Evolutionary conservation across 768 basidiomycete species (phyloP).

Genomic region (Trametes cingulata): DNA sequence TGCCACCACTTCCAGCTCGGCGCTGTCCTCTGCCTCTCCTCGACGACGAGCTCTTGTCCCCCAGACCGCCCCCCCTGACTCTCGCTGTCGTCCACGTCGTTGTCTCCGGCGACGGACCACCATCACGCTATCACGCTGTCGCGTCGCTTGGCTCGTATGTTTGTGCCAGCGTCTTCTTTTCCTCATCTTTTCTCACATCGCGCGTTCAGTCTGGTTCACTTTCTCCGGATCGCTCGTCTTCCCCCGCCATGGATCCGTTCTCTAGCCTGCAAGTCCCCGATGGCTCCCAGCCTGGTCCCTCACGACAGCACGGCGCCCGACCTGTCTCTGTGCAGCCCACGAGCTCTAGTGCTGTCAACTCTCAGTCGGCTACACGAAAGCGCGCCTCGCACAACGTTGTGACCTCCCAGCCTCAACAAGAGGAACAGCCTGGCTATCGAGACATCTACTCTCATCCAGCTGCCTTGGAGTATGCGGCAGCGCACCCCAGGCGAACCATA

Average conservation of each 20-base stretch:
- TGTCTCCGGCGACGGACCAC: slow-evolving; percentile 1
- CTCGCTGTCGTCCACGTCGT: not conserved
- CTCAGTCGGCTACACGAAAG: slow-evolving; percentile 45
- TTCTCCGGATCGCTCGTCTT: slow-evolving; percentile 8
- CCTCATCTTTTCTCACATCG: slow-evolving; percentile 22
- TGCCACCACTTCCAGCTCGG: slow-evolving; percentile 5
- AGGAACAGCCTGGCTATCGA: slow-evolving; percentile 52
- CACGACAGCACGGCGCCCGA: slow-evolving; percentile 45
- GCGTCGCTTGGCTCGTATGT: slow-evolving; percentile 17
- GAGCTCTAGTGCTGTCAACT: slow-evolving; percentile 37
- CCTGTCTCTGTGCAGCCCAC: slow-evolving; percentile 63
- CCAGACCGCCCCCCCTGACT: not conserved
- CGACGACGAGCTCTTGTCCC: slow-evolving; percentile 1
- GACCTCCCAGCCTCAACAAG: slow-evolving; percentile 49
- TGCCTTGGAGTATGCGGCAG: slow-evolving; percentile 77
- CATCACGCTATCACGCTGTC: slow-evolving; percentile 19
- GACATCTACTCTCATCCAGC: slow-evolving; percentile 87
- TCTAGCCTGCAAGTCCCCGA: slow-evolving; percentile 47
- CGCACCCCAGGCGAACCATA: slow-evolving; percentile 83
- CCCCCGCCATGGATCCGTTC: slow-evolving; percentile 32
- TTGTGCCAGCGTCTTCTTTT: slow-evolving; percentile 18
- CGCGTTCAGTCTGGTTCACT: slow-evolving; percentile 14
- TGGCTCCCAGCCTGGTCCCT: slow-evolving; percentile 44
- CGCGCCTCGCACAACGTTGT: slow-evolving; percentile 75
- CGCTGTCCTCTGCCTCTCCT: slow-evolving; percentile 5